Conservation (phyloP, 73 alveolate species). For the Effrenium voratum region DNA sequence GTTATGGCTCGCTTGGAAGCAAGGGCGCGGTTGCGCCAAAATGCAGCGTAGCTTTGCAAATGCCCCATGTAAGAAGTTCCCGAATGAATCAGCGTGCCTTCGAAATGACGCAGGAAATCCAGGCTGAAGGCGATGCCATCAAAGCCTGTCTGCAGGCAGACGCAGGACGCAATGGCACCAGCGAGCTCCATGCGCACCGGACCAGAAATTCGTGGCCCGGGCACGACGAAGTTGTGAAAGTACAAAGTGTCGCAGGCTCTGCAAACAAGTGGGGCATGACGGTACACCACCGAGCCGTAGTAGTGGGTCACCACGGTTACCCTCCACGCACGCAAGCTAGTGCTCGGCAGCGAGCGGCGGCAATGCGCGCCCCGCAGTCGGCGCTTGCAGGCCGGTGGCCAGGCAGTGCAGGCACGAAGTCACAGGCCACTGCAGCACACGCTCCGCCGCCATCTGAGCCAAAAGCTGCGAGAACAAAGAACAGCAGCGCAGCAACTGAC, state of each 20-base stretch:
- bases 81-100: background rate
- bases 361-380: background rate
- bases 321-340: background rate
- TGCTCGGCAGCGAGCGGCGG: background rate
- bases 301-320: background rate
- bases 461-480: too few species aligned
- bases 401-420: background rate
- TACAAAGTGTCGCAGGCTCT: background rate
- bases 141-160: background rate
- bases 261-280: too few species aligned
- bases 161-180: background rate
- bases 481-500: too few species aligned
- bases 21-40: background rate
- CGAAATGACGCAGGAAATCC: background rate
- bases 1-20: background rate
- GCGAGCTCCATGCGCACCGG: background rate
- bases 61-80: background rate
- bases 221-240: conserved; percentile 4
- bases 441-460: too few species aligned
- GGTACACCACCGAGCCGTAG: background rate
- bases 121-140: background rate
- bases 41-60: background rate
- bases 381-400: background rate
- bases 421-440: background rate
- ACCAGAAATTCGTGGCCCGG: background rate